phyloP scores from a whole-genome alignment of 176 grass and related monocot genomes.

The Saccharum officinarum region DNA sequence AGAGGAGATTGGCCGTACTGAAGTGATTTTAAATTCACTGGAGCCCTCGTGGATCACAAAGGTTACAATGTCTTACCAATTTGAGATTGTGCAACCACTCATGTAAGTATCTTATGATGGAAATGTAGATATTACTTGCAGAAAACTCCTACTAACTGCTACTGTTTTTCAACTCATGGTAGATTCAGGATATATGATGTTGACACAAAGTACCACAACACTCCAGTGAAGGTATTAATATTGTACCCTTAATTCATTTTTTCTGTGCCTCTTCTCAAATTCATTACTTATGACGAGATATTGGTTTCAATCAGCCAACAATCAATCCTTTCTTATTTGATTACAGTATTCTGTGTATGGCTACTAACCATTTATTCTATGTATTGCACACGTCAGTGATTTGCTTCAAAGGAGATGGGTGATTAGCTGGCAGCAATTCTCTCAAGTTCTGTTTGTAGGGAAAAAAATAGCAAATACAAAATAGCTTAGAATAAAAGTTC shows the following conservation, averaged over 20 bases:
- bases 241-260: constrained; percentile 3
- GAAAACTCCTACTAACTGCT: constrained; percentile 21
- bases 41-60: constrained; percentile 93
- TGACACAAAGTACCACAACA: constrained; percentile 87
- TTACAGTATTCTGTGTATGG: not conserved
- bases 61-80: constrained; percentile 83
- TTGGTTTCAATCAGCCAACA: constrained; percentile 10
- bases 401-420: not conserved
- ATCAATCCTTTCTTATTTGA: not conserved
- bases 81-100: constrained; percentile 87
- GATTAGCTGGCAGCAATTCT: constrained; percentile 13
- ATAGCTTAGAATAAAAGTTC: not conserved
- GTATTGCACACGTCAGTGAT: not conserved
- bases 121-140: not conserved
- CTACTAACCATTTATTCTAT: not conserved
- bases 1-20: constrained; percentile 92
- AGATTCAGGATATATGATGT: constrained; percentile 88
- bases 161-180: constrained; percentile 9
- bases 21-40: constrained; percentile 82
- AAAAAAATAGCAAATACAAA: not conserved
- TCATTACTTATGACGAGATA: not conserved
- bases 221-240: constrained; percentile 77
- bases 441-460: not conserved
- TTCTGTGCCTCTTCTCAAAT: not conserved
- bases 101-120: constrained; percentile 59